phyloP scores from a whole-genome alignment of 495 filamentous ascomycete species.

The Chaetomium fimeti region DNA sequence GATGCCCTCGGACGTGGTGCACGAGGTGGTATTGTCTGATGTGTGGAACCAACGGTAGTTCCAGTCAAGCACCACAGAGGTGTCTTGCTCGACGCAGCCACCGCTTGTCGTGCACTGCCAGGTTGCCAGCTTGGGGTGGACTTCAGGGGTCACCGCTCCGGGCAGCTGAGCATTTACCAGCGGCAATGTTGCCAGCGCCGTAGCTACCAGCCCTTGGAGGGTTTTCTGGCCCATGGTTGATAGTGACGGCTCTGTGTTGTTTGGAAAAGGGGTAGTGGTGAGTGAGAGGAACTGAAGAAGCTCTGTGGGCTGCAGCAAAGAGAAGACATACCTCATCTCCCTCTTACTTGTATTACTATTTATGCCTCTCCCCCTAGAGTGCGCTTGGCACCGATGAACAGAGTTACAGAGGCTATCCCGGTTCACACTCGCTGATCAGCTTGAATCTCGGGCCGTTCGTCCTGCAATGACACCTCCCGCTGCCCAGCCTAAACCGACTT shows the following conservation, averaged over 20 bases:
- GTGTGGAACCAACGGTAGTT: slow-evolving; percentile 50
- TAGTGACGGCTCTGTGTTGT: not conserved
- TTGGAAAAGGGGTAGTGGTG: not conserved
- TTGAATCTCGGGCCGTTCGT: not conserved
- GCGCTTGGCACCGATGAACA: not conserved
- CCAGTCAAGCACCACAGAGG: slow-evolving; percentile 52
- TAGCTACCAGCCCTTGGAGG: not conserved
- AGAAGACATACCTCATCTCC: not conserved
- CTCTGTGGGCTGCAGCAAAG: not conserved
- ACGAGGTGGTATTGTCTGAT: slow-evolving; percentile 32
- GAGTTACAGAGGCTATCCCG: not conserved
- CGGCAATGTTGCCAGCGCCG: not conserved
- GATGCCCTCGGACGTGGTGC: slow-evolving; percentile 45
- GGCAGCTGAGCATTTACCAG: slow-evolving; percentile 24
- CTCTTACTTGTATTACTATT: not conserved
- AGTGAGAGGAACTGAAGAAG: too few species aligned
- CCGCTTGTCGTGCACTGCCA: slow-evolving; percentile 49
- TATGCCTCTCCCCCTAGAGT: not conserved
- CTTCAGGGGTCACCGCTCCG: slow-evolving; percentile 44
- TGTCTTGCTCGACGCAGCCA: slow-evolving; percentile 48
- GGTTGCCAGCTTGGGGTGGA: slow-evolving; percentile 50
- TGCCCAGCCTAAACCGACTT: not conserved
- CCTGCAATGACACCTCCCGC: not conserved
- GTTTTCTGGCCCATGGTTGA: not conserved
- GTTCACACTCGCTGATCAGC: not conserved